Evolutionary conservation across 2,329 filamentous ascomycete genomes (phyloP).

Genomic region (Colletotrichum falcatum): DNA sequence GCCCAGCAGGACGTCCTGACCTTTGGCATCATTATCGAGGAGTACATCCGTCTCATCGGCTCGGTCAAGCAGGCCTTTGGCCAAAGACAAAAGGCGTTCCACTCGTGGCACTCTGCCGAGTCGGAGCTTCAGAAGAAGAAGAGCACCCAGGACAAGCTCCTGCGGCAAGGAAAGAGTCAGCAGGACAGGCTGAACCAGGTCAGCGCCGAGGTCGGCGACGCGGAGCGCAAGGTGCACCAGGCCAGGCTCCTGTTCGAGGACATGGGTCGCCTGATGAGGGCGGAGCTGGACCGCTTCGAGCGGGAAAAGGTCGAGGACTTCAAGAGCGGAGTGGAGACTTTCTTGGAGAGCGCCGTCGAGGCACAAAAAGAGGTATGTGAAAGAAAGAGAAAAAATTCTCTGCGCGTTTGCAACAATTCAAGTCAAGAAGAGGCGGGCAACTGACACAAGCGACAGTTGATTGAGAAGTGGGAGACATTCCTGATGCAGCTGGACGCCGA

Average conservation of each 20-base stretch:
- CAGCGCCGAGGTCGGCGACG: slow-evolving; percentile 92
- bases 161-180: slow-evolving; percentile 93
- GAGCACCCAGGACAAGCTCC: slow-evolving; percentile 90
- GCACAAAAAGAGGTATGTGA: slow-evolving; percentile 96
- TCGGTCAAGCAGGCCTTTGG: slow-evolving; percentile 93
- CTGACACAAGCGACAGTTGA: slow-evolving; percentile 59
- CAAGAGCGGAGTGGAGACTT: slow-evolving; percentile 97
- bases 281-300: slow-evolving; percentile 93
- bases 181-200: slow-evolving; percentile 95
- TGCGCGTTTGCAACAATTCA: neutral
- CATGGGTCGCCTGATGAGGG: slow-evolving; percentile 93
- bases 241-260: slow-evolving; percentile 93
- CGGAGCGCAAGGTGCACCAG: slow-evolving; percentile 92
- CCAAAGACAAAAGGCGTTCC: slow-evolving; percentile 94
- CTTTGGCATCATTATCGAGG: slow-evolving; percentile 96
- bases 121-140: slow-evolving; percentile 92
- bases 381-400: no score
- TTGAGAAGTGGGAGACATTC: slow-evolving; percentile 98
- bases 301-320: slow-evolving; percentile 99
- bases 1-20: slow-evolving; percentile 97
- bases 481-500: slow-evolving; percentile 95
- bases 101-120: slow-evolving; percentile 93
- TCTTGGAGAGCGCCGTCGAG: slow-evolving; percentile 95
- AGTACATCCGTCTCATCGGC: slow-evolving; percentile 96
- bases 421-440: neutral